Percentiles rank a stretch among this genome's conserved stretches.
Evolutionary conservation across 805 yeast genomes (phyloP).

Genomic region (Lachancea nothofagi): DNA sequence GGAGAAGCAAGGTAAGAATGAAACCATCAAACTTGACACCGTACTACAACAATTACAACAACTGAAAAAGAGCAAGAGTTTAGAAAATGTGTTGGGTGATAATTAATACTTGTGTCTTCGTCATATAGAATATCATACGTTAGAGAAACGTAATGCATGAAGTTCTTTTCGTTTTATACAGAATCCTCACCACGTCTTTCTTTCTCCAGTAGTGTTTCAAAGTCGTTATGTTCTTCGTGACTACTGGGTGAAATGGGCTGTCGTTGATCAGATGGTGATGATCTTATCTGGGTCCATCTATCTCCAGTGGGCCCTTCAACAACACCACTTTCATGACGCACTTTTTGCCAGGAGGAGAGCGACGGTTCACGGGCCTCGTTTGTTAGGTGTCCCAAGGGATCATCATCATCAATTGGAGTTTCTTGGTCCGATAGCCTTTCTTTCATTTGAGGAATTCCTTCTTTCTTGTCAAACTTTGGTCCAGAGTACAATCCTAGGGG

Average conservation of each 20-base stretch:
- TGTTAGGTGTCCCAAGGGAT: background rate
- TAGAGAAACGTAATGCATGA: background rate
- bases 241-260: too few relatives aligned
- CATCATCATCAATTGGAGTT: background rate
- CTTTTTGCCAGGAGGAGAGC: conserved; percentile 36
- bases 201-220: conserved; percentile 16
- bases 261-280: background rate
- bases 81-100: conserved; percentile 49
- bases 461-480: conserved; percentile 18
- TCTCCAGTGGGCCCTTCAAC: background rate
- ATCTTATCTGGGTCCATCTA: conserved; percentile 6
- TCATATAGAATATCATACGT: conserved; percentile 8
- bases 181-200: conserved; percentile 15
- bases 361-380: conserved; percentile 5
- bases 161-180: background rate
- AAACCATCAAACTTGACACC: conserved; percentile 63
- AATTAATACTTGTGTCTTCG: background rate
- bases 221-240: conserved; percentile 10
- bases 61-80: conserved; percentile 70
- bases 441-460: conserved; percentile 16
- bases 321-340: conserved; percentile 30
- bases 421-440: background rate
- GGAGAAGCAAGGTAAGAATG: conserved; percentile 90
- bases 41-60: conserved; percentile 64
- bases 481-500: conserved; percentile 37